Conservation (phyloP, 768 basidiomycete species). For the Porphyrellus cyaneotinctus region DNA sequence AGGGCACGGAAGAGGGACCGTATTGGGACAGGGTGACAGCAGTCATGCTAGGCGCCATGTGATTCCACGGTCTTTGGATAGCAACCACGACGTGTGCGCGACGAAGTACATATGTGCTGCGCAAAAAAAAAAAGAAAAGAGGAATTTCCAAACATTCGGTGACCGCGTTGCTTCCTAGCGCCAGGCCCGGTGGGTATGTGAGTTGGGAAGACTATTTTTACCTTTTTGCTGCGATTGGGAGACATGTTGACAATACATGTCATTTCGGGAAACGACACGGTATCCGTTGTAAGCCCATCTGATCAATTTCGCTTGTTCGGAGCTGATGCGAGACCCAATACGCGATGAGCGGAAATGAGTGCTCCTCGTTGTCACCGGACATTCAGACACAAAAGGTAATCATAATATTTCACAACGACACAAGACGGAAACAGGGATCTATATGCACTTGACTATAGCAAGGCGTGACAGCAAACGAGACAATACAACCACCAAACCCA, state of each 20-base stretch:
- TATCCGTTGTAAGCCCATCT: conserved; percentile 7
- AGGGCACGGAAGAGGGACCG: conserved; percentile 23
- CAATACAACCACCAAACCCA: conserved; percentile 18
- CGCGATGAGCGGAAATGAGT: conserved; percentile 2
- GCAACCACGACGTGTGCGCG: not conserved
- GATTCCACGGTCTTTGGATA: conserved; percentile 24
- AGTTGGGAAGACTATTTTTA: not conserved
- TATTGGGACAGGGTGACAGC: conserved; percentile 35
- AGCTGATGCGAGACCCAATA: not conserved
- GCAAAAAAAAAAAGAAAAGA: not conserved
- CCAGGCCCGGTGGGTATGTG: not conserved
- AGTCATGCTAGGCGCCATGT: conserved; percentile 12
- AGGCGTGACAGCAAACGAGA: conserved; percentile 15
- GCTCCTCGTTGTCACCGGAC: conserved; percentile 4
- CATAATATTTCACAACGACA: conserved; percentile 8
- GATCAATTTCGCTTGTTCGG: not conserved
- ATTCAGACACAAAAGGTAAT: not conserved
- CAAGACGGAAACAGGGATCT: conserved; percentile 12
- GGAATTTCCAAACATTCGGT: not conserved
- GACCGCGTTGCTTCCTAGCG: conserved; percentile 3
- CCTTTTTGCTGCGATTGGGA: conserved; percentile 14
- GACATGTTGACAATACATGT: not conserved
- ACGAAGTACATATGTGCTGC: not conserved
- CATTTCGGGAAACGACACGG: conserved; percentile 8
- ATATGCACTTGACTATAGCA: conserved; percentile 36